These are phyloP conservation scores for Aspergillus biplanus DNA, from an alignment of 495 filamentous ascomycete species.

Conservation along the genomic window DNA sequence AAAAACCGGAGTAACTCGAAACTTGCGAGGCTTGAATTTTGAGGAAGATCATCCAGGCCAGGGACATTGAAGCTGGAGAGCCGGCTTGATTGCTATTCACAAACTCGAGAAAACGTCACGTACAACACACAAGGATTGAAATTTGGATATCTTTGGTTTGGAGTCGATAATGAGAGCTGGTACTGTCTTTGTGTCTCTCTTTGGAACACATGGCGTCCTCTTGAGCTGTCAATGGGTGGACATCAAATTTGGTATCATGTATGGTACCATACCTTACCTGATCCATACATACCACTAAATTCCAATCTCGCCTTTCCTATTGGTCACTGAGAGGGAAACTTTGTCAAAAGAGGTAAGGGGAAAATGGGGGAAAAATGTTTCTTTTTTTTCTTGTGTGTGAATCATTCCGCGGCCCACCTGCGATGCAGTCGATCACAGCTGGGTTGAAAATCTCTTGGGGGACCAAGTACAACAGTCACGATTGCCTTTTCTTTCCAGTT, in stretches of 20 bases:
- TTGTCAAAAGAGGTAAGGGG: neutral
- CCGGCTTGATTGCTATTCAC: no score
- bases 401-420: constrained; percentile 22
- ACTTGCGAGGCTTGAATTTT: no score
- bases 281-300: neutral
- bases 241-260: neutral
- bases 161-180: neutral
- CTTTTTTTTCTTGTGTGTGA: constrained; percentile 19
- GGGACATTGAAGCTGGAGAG: no score
- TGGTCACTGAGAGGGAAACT: neutral
- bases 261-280: constrained; percentile 4
- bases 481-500: constrained; percentile 1
- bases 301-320: constrained; percentile 1
- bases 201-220: constrained; percentile 7
- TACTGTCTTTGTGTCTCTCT: neutral
- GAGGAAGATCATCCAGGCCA: no score
- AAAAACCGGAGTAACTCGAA: no score
- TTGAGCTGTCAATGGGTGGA: constrained; percentile 4
- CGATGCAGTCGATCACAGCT: constrained; percentile 23
- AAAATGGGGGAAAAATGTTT: neutral
- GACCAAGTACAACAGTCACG: constrained; percentile 7
- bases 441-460: constrained; percentile 2
- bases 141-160: no score
- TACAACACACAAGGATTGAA: no score
- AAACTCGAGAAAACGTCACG: no score